Base-by-base conservation (phyloP, 306 rosid genomes). In the Cicer judaicum region DNA sequence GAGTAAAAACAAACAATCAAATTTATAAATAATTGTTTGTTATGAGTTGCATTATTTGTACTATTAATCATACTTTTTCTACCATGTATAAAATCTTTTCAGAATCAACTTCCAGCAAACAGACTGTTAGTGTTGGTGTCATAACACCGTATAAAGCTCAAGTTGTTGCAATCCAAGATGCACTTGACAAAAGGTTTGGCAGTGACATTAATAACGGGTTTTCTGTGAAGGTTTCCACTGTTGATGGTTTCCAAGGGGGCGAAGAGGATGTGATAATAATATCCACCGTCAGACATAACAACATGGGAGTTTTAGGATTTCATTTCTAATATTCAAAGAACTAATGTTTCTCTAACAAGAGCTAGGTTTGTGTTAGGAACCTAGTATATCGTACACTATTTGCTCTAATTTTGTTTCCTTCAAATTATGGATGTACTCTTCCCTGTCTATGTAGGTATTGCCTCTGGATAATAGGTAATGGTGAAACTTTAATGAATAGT, bases 181-280 rank as follows among this genome's bases (percentile, higher is more conserved):
- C 79, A n/a, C 67, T 89, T n/a, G 69, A 70, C 79, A 79, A 60
- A 75, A 72, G 62, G 75, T 79, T 85, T 53, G 65, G 49, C 41
- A 18, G 44, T 16, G 48, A 68, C 60, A 64, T 15, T 49, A 18
- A 54, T 42, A 12, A 70, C 13, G 77, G 62, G 29, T 87, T 85
- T 72, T 79, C 75, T 0, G 49, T 83, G 71, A 85, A 81, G 76
- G 88, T 87, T 66, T 84, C 87, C 42, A 73, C 89, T 64, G 80
- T 89, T 61, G 93, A 89, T 81, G 93, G 91, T 55, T 87, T 89
- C 83, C 91, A 87, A 83, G 93, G 93, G 42, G 89, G 91, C 4
- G 88, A 87, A 64, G 83, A 89, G 76, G 91, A 89, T 64, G 89
- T 87, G 65, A 89, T 87, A 29, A 54, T 77, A 64, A 79, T 61